Conservation (phyloP, 2,329 filamentous ascomycete species). For the Paraphaeosphaeria sporulosa region DNA sequence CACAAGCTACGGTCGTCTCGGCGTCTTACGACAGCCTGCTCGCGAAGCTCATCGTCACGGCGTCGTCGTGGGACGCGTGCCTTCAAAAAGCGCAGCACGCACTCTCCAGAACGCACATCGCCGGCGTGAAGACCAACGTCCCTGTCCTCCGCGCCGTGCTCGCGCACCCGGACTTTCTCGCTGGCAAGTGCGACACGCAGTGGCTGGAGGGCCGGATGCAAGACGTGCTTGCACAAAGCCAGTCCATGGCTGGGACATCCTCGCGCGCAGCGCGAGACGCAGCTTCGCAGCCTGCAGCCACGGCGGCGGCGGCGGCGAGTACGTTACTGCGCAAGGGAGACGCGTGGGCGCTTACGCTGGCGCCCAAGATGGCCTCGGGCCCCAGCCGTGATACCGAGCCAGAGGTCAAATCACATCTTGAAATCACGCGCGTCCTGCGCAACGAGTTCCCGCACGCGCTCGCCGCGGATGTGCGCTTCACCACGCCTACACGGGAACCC, state of each 20-base stretch:
- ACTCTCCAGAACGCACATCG: slow-evolving; percentile 63
- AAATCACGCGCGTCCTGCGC: slow-evolving; percentile 61
- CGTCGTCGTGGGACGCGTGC: slow-evolving; percentile 59
- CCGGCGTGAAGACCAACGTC: slow-evolving; percentile 66
- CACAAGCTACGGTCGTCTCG: slow-evolving; percentile 55
- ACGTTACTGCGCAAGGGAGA: slow-evolving; percentile 66
- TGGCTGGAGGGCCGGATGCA: slow-evolving; percentile 64
- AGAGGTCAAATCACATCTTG: slow-evolving; percentile 52
- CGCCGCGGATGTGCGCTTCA: slow-evolving; percentile 58
- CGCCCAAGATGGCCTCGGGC: slow-evolving; percentile 9
- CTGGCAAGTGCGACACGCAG: slow-evolving; percentile 60
- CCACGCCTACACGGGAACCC: slow-evolving; percentile 44
- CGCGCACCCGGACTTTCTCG: slow-evolving; percentile 58
- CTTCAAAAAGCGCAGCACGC: slow-evolving; percentile 64
- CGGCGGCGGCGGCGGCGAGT: slow-evolving; percentile 36
- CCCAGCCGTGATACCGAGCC: neutral
- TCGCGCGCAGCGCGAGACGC: too few species aligned
- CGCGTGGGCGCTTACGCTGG: slow-evolving; percentile 63
- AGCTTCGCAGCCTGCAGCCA: neutral
- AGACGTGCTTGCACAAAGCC: slow-evolving; percentile 45
- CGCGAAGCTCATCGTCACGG: slow-evolving; percentile 67
- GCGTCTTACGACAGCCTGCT: slow-evolving; percentile 67
- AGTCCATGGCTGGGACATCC: too few species aligned
- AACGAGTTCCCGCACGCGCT: slow-evolving; percentile 68
- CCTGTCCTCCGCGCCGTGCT: slow-evolving; percentile 63